Evolutionary conservation across 2,329 filamentous ascomycete genomes (phyloP).

Genomic region (Penicillium psychrosexuale): DNA sequence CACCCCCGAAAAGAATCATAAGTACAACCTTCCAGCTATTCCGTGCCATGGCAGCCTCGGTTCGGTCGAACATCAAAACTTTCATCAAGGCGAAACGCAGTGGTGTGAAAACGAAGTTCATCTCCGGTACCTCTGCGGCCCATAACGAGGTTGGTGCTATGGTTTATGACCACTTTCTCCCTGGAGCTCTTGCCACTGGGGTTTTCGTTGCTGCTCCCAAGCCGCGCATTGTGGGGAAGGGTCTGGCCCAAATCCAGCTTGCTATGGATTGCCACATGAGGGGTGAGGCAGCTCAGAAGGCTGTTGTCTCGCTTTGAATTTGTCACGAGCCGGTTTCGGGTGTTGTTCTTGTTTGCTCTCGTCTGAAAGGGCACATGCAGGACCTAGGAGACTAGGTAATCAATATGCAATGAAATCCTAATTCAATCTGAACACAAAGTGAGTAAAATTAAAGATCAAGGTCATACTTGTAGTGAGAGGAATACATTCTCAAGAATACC

Average conservation of each 20-base stretch:
- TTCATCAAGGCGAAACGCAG: neutral
- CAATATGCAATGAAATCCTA: neutral
- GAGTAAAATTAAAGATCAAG: neutral
- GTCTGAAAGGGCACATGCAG: neutral
- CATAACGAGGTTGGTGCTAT: neutral
- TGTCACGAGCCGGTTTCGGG: neutral
- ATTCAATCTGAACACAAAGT: neutral
- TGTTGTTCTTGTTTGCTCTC: neutral
- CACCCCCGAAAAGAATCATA: neutral
- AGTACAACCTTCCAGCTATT: neutral
- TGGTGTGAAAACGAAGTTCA: neutral
- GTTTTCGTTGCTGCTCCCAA: neutral
- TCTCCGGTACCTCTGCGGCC: neutral
- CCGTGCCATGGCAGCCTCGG: neutral
- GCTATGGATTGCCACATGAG: neutral
- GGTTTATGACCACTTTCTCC: neutral
- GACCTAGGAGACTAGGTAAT: neutral
- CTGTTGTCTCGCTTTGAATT: conserved; percentile 1
- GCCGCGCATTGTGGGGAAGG: neutral
- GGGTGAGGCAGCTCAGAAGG: neutral
- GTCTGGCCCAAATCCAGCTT: neutral
- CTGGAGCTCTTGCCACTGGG: neutral
- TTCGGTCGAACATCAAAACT: neutral
- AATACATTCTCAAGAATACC: neutral
- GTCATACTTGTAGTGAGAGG: neutral